Evolutionary conservation across 371 early-diverging fungal species (phyloP).

Genomic region (Mortierella sp.): DNA sequence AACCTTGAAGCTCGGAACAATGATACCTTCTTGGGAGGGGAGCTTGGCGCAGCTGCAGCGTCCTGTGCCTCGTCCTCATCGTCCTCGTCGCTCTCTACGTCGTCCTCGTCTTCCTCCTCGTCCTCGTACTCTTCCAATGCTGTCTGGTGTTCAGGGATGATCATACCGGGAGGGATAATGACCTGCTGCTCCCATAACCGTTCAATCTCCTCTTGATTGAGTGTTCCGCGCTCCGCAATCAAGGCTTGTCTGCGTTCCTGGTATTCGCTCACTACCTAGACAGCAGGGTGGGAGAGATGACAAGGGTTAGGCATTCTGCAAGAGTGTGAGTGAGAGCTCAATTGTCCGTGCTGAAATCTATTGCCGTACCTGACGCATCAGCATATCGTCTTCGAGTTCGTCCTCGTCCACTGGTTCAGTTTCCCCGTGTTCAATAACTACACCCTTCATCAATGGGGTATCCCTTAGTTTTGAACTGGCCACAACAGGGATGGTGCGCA

Average conservation of each 20-base stretch:
- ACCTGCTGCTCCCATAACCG: conserved; percentile 49
- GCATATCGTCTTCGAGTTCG: conserved; percentile 68
- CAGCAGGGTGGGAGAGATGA: background rate
- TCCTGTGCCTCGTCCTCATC: background rate
- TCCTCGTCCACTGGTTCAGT: conserved; percentile 63
- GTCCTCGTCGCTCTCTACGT: conserved; percentile 6
- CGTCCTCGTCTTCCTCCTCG: background rate
- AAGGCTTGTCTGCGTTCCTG: conserved; percentile 51
- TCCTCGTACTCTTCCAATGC: conserved; percentile 7
- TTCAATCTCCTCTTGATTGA: conserved; percentile 43
- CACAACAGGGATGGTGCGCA: conserved; percentile 37
- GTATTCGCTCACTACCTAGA: conserved; percentile 51
- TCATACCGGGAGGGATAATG: conserved; percentile 44
- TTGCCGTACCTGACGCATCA: conserved; percentile 59
- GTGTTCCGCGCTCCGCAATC: conserved; percentile 45
- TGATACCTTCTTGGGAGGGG: conserved; percentile 43
- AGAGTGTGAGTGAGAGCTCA: too few relatives aligned
- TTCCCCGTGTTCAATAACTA: conserved; percentile 63
- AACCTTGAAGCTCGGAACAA: conserved; percentile 46
- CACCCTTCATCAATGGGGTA: conserved; percentile 63
- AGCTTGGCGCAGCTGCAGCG: conserved; percentile 1
- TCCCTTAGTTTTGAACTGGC: conserved; percentile 54
- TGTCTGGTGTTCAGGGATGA: conserved; percentile 24
- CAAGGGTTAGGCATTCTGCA: too few relatives aligned
- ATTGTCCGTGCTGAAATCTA: background rate